A percentile compares a stretch with the other conserved stretches of the same genome.
Evolutionary conservation across 2,329 filamentous ascomycete species (phyloP).

Genomic region (Fusarium euwallaceae): DNA sequence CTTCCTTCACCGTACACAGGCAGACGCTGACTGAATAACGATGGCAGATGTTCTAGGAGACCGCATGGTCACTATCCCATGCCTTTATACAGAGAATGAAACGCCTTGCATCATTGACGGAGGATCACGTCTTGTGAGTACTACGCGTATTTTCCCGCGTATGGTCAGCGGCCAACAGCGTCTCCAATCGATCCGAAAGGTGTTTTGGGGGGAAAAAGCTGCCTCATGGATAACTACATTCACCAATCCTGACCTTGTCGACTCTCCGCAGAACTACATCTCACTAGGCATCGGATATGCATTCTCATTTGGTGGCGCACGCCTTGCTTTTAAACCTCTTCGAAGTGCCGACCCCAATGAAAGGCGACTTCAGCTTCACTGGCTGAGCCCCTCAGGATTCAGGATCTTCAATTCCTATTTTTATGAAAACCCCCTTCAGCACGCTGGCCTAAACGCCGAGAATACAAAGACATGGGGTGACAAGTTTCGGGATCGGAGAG

Average conservation of each 20-base stretch:
- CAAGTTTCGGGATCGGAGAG: background rate
- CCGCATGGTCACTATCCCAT: background rate
- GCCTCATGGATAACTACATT: background rate
- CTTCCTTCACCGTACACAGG: background rate
- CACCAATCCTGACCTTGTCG: background rate
- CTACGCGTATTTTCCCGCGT: background rate
- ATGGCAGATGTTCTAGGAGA: background rate
- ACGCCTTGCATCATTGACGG: background rate
- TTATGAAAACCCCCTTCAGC: background rate
- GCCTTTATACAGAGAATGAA: background rate
- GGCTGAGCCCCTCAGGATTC: background rate
- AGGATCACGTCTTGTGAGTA: background rate
- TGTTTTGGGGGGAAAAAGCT: constrained; percentile 1
- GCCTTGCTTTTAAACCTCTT: background rate
- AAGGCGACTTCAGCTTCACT: constrained; percentile 3
- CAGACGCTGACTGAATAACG: background rate
- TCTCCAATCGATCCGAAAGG: background rate
- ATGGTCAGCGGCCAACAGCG: background rate
- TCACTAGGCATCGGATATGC: background rate
- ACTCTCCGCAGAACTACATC: background rate
- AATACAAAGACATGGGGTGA: background rate
- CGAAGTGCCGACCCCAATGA: background rate
- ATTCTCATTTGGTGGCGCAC: background rate
- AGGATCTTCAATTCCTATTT: background rate
- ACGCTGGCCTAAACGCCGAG: background rate